Evolutionary conservation across 768 basidiomycete genomes (phyloP), one percentile per base, ranked within the genome.

Genomic region (Xerocomellus intermedius): DNA sequence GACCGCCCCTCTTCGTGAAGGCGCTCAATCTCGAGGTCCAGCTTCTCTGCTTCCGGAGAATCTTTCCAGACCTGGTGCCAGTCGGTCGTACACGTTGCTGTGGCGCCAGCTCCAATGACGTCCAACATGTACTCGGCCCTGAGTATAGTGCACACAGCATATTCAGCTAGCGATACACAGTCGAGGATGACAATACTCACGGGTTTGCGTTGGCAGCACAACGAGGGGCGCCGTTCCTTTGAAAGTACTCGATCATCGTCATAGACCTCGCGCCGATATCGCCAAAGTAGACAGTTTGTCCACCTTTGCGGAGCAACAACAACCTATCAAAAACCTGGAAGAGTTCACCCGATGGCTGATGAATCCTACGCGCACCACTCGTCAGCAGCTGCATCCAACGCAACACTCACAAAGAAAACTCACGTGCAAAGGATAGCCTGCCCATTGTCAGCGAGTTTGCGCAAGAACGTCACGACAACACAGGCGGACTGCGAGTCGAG

Each of bases 401-500:
- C 14, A 19, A 21, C 30, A 1, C 5, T 13, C 4, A 14, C 13
- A 5, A 5, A 5, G 5, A 7, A 8, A 24, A 24, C 24, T 24
- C 24, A 24, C 24, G 2, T 24, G 3, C 24, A 24, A 24, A 24
- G 24, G 24, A 24, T 24, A 24, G 24, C 24, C 24, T 24, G 24
- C 24, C 24, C 24, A 24, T 24, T 24, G 24, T 24, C 73, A 19
- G 81, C 80, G 28, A 83, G 77, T 50, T 81, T 78, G 26, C 76
- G 73, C 39, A 82, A 70, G 66, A 82, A 73, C 17, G 68, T 68
- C 22, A 79, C 65, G 49, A 82, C 77, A 36, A 74, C 73, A 78
- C 80, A 82, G 1, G 81, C 79, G 9, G 75, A 77, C 58, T 81
- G 80, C 8, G 76, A 78, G 54, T 81, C 80, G 16, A 82, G 73